phyloP scores from a whole-genome alignment of 225 moss, liverwort and hornwort species.

The Anthoceros angustus region DNA sequence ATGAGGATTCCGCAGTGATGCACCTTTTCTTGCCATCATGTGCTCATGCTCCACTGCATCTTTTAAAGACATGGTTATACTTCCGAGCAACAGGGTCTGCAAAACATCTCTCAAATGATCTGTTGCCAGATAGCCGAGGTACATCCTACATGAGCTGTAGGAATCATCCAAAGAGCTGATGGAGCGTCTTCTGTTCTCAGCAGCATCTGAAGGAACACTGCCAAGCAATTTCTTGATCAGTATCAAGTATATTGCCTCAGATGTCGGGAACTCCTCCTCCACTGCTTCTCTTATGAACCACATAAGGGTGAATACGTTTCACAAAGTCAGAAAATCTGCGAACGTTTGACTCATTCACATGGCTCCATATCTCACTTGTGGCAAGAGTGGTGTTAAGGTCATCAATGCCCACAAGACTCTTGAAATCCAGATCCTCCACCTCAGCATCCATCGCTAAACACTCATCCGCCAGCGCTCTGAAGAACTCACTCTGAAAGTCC shows the following conservation, averaged over 20 bases:
- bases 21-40: neutral
- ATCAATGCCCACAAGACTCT: slow-evolving; percentile 20
- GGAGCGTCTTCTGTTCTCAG: slow-evolving; percentile 11
- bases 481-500: slow-evolving; percentile 15
- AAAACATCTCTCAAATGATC: neutral
- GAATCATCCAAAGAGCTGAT: slow-evolving; percentile 13
- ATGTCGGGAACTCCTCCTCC: slow-evolving; percentile 15
- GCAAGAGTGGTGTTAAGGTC: slow-evolving; percentile 18
- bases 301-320: slow-evolving; percentile 16
- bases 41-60: slow-evolving; percentile 3
- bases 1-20: neutral
- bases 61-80: neutral
- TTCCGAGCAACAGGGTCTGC: neutral
- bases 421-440: slow-evolving; percentile 20
- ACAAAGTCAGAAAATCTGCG: slow-evolving; percentile 13
- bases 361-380: slow-evolving; percentile 15
- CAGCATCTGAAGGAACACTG: slow-evolving; percentile 6
- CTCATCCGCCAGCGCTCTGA: slow-evolving; percentile 17
- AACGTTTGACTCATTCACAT: slow-evolving; percentile 17
- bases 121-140: neutral
- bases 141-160: slow-evolving; percentile 15
- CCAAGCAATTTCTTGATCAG: slow-evolving; percentile 20
- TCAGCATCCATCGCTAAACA: slow-evolving; percentile 13
- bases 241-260: slow-evolving; percentile 21
- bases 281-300: neutral